Evolutionary conservation across 2,329 filamentous ascomycete species (phyloP), one percentile per base, ranked within the genome.

Genomic region (Fusarium xyrophilum): DNA sequence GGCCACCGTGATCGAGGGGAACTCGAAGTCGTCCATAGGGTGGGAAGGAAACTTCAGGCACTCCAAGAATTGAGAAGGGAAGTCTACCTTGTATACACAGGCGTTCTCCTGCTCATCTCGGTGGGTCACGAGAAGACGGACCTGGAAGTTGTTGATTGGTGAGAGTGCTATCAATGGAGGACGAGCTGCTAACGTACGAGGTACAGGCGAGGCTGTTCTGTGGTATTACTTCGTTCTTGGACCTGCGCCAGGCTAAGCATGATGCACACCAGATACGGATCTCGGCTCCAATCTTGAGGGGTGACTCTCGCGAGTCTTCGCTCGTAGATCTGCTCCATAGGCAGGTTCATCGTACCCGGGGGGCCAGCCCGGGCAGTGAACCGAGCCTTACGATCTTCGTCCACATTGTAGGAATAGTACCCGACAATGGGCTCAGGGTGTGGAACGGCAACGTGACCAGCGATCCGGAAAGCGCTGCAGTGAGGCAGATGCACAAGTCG

Each of bases 81-180:
- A 1, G 1, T 56, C 33, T 2, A 11, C 28, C 1, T 39, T 32
- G 2, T 25, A 56, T 0, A 40, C 19, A 2, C 23, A 53, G 19
- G 35, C 46, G 1, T 35, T 13, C 3, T 8, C 4, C 12, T 17
- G 6, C 6, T 53, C 46, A 0, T 13, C 8, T 5, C 10, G 21
- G 11, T 53, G 17, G 0, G 54, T 56, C 0, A 53, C 35, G 1
- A 53, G 28, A 0, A 56, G 23, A 0, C 54, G 46, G 6, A 51
- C 30, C 46, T 56, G 27, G 1, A 47, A 15, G 10, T 6, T 6
- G 4, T 14, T 38, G 13, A 9, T 50, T 27, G 25, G 23, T 14
- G 14, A 9, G 17, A n/a, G 13, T 1, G 4, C 14, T 19, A 27
- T 17, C 9, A 38, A 4, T 6, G 2, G 5, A 3, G 4, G 10